Base-by-base conservation (phyloP, 352 stramenopile genomes). In the Phytopythium mirpurense region DNA sequence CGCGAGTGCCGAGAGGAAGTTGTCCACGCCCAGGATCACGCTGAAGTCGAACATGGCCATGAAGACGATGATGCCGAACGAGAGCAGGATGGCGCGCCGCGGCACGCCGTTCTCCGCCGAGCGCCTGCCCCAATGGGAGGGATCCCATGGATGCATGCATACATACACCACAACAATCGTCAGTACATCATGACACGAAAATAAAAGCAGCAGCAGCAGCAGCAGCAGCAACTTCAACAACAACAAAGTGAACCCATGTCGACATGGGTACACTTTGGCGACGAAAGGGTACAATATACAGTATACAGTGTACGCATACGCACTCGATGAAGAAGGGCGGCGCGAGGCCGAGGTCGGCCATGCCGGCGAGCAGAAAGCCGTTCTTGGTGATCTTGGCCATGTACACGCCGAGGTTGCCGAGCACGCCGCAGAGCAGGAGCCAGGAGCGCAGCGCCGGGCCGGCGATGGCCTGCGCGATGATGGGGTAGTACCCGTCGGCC, bases 351-450 rank as follows among this genome's bases (percentile, higher is more conserved):
- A 78, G 86, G 38, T 90, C 76, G 5, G 83, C 78, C 83, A 93
- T 93, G 9, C 83, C 83, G 31, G 78, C 80, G 24, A 93, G 64
- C 50, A 90, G 78, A 36, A 88, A 93, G 15, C 72, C 78, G 57
- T 93, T 78, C 56, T 93, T 90, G 37, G 79, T 74, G 71, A 93
- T 89, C 47, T 93, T 78, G 34, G 83, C 83, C 16, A 89, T 74
- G 61, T 92, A 92, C 18, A 93, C 69, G 18, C 83, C 83, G 24
- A 90, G 63, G 48, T 93, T 93, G 0, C 81, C 81, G 46, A 90
- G 80, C 26, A 93, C 68, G 12, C 77, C 83, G 19, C 72, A 88
- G 19, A 93, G 68, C 16, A 95, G 44, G 24, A 95, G 62, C 81
- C 81, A 91, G 5, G 88, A 57, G 19, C 73, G 81, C n/a, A 93